phyloP scores from a whole-genome alignment of 2,329 filamentous ascomycete species.

The Daldinia eschscholtzii region DNA sequence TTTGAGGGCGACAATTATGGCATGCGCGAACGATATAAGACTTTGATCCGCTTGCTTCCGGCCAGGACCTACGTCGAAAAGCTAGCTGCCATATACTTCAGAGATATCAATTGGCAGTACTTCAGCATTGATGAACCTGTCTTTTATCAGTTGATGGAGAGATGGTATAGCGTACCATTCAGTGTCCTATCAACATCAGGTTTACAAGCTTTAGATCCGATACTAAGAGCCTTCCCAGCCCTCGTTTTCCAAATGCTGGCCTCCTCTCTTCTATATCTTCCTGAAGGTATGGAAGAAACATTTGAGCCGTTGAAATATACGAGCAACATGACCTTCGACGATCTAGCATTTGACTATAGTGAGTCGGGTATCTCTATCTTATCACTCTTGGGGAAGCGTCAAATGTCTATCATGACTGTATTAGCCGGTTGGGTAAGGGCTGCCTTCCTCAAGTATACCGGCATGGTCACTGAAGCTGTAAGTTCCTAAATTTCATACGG shows the following conservation, averaged over 20 bases:
- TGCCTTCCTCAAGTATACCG: conserved; percentile 69
- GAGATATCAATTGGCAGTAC: conserved; percentile 72
- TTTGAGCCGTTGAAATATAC: conserved; percentile 71
- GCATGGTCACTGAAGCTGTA: conserved; percentile 69
- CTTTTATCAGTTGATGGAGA: conserved; percentile 64
- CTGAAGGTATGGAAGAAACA: conserved; percentile 60
- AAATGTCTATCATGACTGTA: conserved; percentile 68
- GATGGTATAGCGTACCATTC: conserved; percentile 69
- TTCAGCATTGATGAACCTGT: conserved; percentile 66
- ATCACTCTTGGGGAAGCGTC: conserved; percentile 67
- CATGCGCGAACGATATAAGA: conserved; percentile 69
- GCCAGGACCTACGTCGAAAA: conserved; percentile 66
- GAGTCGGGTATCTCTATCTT: conserved; percentile 68
- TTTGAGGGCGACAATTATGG: conserved; percentile 57
- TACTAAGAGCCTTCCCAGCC: conserved; percentile 69
- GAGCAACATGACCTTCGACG: conserved; percentile 70
- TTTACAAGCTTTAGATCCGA: conserved; percentile 63
- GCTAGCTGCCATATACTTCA: conserved; percentile 67
- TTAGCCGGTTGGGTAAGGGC: conserved; percentile 69
- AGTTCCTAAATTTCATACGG: conserved; percentile 41
- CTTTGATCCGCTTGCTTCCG: conserved; percentile 69
- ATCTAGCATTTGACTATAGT: conserved; percentile 71
- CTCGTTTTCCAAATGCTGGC: conserved; percentile 71
- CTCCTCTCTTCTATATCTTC: conserved; percentile 65
- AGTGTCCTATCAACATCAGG: conserved; percentile 62